phyloP scores from a whole-genome alignment of 495 filamentous ascomycete species.

The Aspergillus ellipticus region DNA sequence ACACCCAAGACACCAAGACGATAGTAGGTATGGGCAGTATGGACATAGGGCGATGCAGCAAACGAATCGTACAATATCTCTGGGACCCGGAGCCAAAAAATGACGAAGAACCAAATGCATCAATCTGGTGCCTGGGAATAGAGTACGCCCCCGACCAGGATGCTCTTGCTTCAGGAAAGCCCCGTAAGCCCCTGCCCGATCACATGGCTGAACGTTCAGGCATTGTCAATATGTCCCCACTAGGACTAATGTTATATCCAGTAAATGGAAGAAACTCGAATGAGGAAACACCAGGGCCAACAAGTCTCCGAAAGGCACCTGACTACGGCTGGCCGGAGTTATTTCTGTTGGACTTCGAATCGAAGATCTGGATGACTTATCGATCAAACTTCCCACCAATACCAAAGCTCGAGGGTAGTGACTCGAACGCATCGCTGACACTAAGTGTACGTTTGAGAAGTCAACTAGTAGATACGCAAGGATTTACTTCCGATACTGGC shows the following conservation, averaged over 20 bases:
- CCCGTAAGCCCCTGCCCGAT: conserved; percentile 10
- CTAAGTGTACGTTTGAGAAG: conserved; percentile 78
- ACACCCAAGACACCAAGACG: background rate
- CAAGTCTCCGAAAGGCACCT: conserved; percentile 26
- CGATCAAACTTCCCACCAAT: conserved; percentile 83
- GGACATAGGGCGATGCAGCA: conserved; percentile 66
- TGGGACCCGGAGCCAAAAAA: conserved; percentile 94
- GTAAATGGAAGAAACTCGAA: background rate
- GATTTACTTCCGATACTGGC: conserved; percentile 90
- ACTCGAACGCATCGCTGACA: conserved; percentile 70
- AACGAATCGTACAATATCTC: conserved; percentile 84
- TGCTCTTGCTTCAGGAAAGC: background rate
- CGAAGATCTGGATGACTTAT: conserved; percentile 94
- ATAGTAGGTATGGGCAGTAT: conserved; percentile 51
- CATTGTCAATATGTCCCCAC: background rate
- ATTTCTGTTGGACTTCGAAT: conserved; percentile 92
- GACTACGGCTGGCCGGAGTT: conserved; percentile 67
- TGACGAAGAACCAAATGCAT: conserved; percentile 60
- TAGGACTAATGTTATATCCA: background rate
- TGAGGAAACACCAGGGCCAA: background rate
- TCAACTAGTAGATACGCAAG: conserved; percentile 71
- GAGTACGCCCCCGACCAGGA: conserved; percentile 50
- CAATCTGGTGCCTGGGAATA: conserved; percentile 87
- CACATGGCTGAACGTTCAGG: background rate
- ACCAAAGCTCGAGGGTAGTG: conserved; percentile 67